phyloP scores from a whole-genome alignment of 2,329 filamentous ascomycete species.

The Akanthomyces uredinophilus region DNA sequence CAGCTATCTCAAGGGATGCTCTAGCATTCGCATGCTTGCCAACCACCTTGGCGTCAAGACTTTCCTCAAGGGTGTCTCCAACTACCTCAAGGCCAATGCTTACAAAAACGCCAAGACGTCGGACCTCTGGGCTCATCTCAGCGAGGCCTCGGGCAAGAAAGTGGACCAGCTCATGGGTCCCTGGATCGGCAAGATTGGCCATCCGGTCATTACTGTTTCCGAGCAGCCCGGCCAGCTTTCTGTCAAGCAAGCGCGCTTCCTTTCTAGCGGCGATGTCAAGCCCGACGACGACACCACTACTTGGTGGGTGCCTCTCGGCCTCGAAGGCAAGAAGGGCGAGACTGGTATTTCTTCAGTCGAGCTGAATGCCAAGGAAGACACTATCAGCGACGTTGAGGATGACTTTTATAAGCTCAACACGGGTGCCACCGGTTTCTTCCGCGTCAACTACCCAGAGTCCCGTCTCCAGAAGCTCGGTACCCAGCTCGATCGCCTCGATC shows the following conservation, averaged over 20 bases:
- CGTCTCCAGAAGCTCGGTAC: slow-evolving; percentile 75
- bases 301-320: slow-evolving; percentile 91
- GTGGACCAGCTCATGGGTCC: slow-evolving; percentile 83
- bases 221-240: slow-evolving; percentile 80
- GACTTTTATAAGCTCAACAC: slow-evolving; percentile 93
- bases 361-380: slow-evolving; percentile 71
- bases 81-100: slow-evolving; percentile 82
- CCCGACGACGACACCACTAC: slow-evolving; percentile 84
- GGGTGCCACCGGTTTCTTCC: slow-evolving; percentile 81
- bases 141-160: slow-evolving; percentile 81
- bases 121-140: slow-evolving; percentile 85
- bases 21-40: slow-evolving; percentile 92
- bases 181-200: slow-evolving; percentile 95
- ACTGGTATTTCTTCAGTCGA: slow-evolving; percentile 59
- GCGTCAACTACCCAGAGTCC: slow-evolving; percentile 86
- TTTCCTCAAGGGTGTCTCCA: slow-evolving; percentile 84
- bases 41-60: slow-evolving; percentile 81
- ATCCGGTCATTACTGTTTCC: slow-evolving; percentile 80
- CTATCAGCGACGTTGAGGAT: slow-evolving; percentile 66
- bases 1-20: slow-evolving; percentile 94
- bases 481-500: slow-evolving; percentile 68
- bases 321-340: slow-evolving; percentile 69
- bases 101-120: slow-evolving; percentile 89
- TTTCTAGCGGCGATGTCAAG: slow-evolving; percentile 86
- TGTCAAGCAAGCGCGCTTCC: slow-evolving; percentile 81